A percentile compares a stretch with the other conserved stretches of the same genome.
Conservation (phyloP, 2,329 filamentous ascomycete genomes). For the Colletotrichum karsti region DNA sequence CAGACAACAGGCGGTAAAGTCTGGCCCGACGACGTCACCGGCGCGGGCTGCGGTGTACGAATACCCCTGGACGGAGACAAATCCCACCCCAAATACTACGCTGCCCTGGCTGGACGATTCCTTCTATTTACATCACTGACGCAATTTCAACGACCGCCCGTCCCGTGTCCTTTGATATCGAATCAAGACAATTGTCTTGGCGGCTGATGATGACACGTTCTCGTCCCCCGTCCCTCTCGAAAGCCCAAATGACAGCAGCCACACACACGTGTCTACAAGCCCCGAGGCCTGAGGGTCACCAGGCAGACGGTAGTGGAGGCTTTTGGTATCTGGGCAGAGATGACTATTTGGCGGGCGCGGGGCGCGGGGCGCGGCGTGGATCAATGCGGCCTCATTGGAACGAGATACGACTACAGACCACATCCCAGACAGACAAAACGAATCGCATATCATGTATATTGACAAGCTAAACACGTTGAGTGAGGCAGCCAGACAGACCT, state of each 20-base stretch:
- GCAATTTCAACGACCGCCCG: neutral
- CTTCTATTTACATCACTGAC: neutral
- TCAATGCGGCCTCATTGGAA: neutral
- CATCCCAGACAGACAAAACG: neutral
- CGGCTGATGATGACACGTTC: neutral
- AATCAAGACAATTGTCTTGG: neutral
- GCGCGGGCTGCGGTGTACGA: neutral
- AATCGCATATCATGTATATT: neutral
- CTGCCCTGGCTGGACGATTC: neutral
- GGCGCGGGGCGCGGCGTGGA: neutral
- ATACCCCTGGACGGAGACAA: neutral
- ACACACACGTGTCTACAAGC: neutral
- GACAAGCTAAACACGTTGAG: neutral
- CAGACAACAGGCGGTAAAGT: constrained; percentile 1
- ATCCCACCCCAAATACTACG: neutral
- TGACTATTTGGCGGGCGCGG: neutral
- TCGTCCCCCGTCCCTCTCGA: neutral
- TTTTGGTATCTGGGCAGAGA: neutral
- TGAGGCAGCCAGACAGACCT: constrained; percentile 21
- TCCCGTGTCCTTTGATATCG: neutral
- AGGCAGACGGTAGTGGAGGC: too few relatives aligned
- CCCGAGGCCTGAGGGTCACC: neutral
- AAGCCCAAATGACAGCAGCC: neutral
- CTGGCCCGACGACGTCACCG: neutral
- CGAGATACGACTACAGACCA: neutral